Evolutionary conservation across 345 rosid genomes (phyloP).

Genomic region (Ricinus communis): DNA sequence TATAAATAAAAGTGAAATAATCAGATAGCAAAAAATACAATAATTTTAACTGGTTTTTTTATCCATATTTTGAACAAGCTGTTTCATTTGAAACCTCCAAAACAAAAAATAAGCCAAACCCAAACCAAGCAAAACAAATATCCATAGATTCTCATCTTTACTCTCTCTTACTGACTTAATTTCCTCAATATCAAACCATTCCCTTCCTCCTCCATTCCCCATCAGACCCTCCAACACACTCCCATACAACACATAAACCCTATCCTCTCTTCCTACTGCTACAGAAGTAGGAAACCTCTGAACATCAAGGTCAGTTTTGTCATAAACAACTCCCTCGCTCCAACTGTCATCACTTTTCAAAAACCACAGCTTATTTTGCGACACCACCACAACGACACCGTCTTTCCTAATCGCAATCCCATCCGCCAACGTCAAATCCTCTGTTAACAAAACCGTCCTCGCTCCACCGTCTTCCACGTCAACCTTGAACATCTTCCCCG

Average conservation of each 20-base stretch:
- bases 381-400: conserved; percentile 65
- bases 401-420: conserved; percentile 62
- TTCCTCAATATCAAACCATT: conserved; percentile 54
- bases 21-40: no score
- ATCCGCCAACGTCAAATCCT: conserved; percentile 55
- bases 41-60: no score
- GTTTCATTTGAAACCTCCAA: no score
- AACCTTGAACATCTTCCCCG: conserved; percentile 84
- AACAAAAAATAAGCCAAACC: conserved; percentile 62
- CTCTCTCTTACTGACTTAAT: conserved; percentile 52
- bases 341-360: conserved; percentile 73
- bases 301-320: conserved; percentile 57
- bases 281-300: conserved; percentile 65
- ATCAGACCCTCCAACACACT: conserved; percentile 49
- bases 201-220: conserved; percentile 42
- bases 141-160: conserved; percentile 44
- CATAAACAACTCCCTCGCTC: conserved; percentile 71
- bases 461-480: conserved; percentile 66
- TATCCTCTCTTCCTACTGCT: conserved; percentile 49
- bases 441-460: conserved; percentile 46
- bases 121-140: conserved; percentile 48
- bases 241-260: conserved; percentile 79
- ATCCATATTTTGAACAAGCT: no score
- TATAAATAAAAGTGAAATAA: no score
- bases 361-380: conserved; percentile 57